Base-by-base conservation (phyloP, 2,329 filamentous ascomycete genomes). In the Trichophyton rubrum region DNA sequence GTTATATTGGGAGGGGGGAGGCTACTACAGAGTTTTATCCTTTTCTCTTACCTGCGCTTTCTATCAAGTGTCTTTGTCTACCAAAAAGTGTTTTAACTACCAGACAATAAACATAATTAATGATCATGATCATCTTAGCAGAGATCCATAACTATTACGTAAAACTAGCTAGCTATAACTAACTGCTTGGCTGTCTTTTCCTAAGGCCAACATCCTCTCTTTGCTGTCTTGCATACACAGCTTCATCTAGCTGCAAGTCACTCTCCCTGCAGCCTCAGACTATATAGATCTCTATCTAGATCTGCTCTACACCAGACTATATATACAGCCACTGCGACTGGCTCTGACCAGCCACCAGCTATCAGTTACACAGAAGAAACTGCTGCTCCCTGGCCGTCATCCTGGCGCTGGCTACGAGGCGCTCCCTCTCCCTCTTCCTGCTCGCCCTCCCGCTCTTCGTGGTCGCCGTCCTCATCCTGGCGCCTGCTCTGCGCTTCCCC, bases 391-490 rank as follows among this genome's bases (percentile, higher is more conserved):
- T 24, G 3, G 22, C 22, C 22, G 22, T 24, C 22, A 24, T 41
- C 45, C 57, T 63, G 62, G 59, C 59, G 49, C 62, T 24, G 41
- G 59, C 58, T 17, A 38, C 41, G 24, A 22, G 24, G 17, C 38
- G 11, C 60, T 45, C 61, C 30, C 41, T 58, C 56, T 41, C 56
- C 27, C 17, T 56, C 57, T 58, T 65, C 57, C 61, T 58, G 61
- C 59, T 63, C 45, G 51, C 61, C 38, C 35, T 62, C 64, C 66
- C 66, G 69, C 63, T 73, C 60, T 66, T 74, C 62, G 47, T 74
- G 64, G 68, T 68, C 65, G 67, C 75, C 64, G 62, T 67, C 61
- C 63, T 75, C 75, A 78, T 71, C 72, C 74, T 79, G 77, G 77
- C 77, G 73, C 76, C 74, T 63, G 68, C 73, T 62, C 72, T 75